Percentiles rank a stretch among this genome's conserved stretches.
Evolutionary conservation across 2,329 filamentous ascomycete species (phyloP).

Genomic region (Penicillium concentricum): DNA sequence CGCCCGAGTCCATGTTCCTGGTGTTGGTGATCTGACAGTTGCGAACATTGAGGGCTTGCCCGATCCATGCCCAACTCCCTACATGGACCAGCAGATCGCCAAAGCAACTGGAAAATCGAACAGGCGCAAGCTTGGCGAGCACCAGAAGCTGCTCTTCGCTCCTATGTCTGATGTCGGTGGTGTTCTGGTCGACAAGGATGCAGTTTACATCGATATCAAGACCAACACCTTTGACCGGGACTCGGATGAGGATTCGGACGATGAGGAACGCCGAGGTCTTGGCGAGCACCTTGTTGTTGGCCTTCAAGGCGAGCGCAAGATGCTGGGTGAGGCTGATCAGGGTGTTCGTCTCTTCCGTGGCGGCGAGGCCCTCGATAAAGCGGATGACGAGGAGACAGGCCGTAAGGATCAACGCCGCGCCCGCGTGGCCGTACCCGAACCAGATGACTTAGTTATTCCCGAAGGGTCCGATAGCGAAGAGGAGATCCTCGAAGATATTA

Average conservation of each 20-base stretch:
- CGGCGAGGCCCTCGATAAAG: slow-evolving; percentile 63
- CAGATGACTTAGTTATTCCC: slow-evolving; percentile 54
- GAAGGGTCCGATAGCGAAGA: slow-evolving; percentile 57
- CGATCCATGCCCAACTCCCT: slow-evolving; percentile 92
- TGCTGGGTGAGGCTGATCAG: slow-evolving; percentile 78
- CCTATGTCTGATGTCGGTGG: slow-evolving; percentile 98
- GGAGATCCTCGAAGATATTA: slow-evolving; percentile 53
- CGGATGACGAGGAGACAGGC: slow-evolving; percentile 57
- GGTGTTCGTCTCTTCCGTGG: slow-evolving; percentile 84
- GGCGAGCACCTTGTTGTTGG: slow-evolving; percentile 93
- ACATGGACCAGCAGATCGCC: slow-evolving; percentile 80
- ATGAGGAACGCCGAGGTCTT: slow-evolving; percentile 72
- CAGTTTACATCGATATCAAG: slow-evolving; percentile 81
- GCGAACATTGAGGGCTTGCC: slow-evolving; percentile 81
- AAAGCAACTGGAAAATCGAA: slow-evolving; percentile 81
- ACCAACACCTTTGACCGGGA: slow-evolving; percentile 69
- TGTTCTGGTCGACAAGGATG: slow-evolving; percentile 93
- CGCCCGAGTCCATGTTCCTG: slow-evolving; percentile 87
- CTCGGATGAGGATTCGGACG: slow-evolving; percentile 59
- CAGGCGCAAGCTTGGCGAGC: slow-evolving; percentile 81
- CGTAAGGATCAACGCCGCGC: slow-evolving; percentile 55
- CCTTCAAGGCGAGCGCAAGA: slow-evolving; percentile 75
- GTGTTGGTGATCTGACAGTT: slow-evolving; percentile 84
- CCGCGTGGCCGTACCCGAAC: slow-evolving; percentile 51
- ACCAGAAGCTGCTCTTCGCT: slow-evolving; percentile 93